phyloP scores from a whole-genome alignment of 352 stramenopile genomes.

The Hyaloperonospora arabidopsidis region DNA sequence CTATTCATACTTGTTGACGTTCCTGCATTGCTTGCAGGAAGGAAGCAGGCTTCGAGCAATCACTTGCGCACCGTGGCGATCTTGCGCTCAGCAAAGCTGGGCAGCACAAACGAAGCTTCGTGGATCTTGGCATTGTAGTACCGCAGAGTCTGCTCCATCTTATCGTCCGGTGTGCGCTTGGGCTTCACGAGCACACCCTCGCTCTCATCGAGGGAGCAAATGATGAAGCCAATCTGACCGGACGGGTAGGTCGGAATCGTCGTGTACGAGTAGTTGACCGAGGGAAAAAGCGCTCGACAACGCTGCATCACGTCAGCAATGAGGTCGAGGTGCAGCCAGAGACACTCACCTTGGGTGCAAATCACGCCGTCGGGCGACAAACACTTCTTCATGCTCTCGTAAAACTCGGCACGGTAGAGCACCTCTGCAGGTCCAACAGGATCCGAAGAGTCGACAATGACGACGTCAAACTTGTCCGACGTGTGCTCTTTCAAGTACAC shows the following conservation, averaged over 20 bases:
- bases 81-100: constrained; percentile 88
- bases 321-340: constrained; percentile 97
- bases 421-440: constrained; percentile 91
- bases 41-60: constrained; percentile 6
- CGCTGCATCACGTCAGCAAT: constrained; percentile 92
- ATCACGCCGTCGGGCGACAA: constrained; percentile 83
- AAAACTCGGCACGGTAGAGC: constrained; percentile 93
- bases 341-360: constrained; percentile 93
- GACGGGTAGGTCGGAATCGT: constrained; percentile 98
- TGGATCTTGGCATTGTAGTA: constrained; percentile 96
- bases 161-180: constrained; percentile 49
- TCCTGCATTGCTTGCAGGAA: background rate
- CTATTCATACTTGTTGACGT: constrained; percentile 25
- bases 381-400: constrained; percentile 89
- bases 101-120: constrained; percentile 94
- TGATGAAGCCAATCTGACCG: constrained; percentile 98
- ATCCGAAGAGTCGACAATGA: constrained; percentile 96
- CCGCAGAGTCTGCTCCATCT: constrained; percentile 68
- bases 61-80: constrained; percentile 74
- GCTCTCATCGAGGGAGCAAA: constrained; percentile 79
- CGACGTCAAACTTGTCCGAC: constrained; percentile 90
- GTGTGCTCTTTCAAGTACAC: constrained; percentile 82
- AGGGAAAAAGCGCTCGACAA: constrained; percentile 88
- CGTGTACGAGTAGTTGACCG: constrained; percentile 98
- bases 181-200: constrained; percentile 49